Conservation (phyloP, 805 yeast species). For the Candida railenensis region DNA sequence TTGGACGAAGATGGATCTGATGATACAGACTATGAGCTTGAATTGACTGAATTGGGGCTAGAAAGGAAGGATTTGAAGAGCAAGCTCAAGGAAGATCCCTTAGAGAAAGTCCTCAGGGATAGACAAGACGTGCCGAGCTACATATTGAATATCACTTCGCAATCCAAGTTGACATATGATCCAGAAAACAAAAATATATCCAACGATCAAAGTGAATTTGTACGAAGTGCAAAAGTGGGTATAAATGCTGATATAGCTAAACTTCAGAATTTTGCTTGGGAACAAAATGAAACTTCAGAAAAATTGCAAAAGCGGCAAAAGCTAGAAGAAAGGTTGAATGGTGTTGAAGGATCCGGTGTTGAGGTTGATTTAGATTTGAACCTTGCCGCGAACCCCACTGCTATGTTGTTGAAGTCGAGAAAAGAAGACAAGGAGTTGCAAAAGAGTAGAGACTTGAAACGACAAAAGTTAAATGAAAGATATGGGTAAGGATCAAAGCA, state of each 20-base stretch:
- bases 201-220: slow-evolving; percentile 48
- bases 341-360: slow-evolving; percentile 8
- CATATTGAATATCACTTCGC: slow-evolving; percentile 47
- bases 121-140: slow-evolving; percentile 72
- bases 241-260: slow-evolving; percentile 13
- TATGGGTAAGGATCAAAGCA: slow-evolving; percentile 14
- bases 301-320: slow-evolving; percentile 9
- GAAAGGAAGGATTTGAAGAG: slow-evolving; percentile 20
- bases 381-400: slow-evolving; percentile 38
- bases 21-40: slow-evolving; percentile 40
- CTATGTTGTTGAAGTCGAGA: slow-evolving; percentile 27
- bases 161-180: slow-evolving; percentile 45
- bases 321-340: slow-evolving; percentile 8
- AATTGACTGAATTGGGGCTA: slow-evolving; percentile 36
- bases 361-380: slow-evolving; percentile 24
- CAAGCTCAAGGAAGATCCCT: slow-evolving; percentile 28
- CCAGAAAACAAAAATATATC: slow-evolving; percentile 37
- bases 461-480: slow-evolving; percentile 15
- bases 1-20: slow-evolving; percentile 16
- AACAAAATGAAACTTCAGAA: slow-evolving; percentile 17
- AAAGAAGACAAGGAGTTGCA: slow-evolving; percentile 18
- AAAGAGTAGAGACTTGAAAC: slow-evolving; percentile 10
- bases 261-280: slow-evolving; percentile 38
- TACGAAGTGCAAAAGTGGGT: slow-evolving; percentile 34
- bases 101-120: slow-evolving; percentile 53